Base-by-base conservation (phyloP, 2,329 filamentous ascomycete genomes). In the Coniochaeta ligniaria region DNA sequence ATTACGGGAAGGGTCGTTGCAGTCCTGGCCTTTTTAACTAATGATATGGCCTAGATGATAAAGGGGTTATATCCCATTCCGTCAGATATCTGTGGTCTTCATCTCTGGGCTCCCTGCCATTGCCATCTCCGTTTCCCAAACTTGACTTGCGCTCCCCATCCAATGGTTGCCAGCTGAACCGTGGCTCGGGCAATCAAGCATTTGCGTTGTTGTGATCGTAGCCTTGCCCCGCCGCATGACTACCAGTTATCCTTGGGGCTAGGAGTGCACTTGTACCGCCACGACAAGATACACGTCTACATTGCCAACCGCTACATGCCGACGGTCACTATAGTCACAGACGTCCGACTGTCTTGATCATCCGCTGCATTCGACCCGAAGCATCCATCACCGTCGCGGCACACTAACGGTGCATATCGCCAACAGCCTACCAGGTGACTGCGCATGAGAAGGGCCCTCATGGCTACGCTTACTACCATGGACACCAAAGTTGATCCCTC, bases 401-500 rank as follows among this genome's bases (percentile, higher is more conserved):
- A 24, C n/a, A 12, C 6, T 47, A 5, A 24, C 12, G 41, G 43
- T 24, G 8, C 43, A 12, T 47, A n/a, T n/a, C 38, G 17, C 38
- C 16, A 41, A 41, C 16, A 20, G 38, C 38, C 17, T 20, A n/a
- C 43, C 8, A 5, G 43, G 20, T 47, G 43, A 20, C 38, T 41
- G 8, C 22, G 12, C 12, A 20, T 24, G 41, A 47, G 22, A 9
- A 17, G 5, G 12, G 6, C 43, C 43, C 14, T 26, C 43, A 47
- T 20, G 22, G 47, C 47, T 20, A 3, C 14, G 6, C 45, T 12
- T 28, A 6, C 8, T 35, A 54, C 22, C 11, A 69, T 69, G 68
- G 66, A 69, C 52, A 74, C 68, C 68, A 78, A 68, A 68, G 63
- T 66, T 50, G 70, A 72, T 57, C 63, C 66, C 11, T 70, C 73